Base-by-base conservation (phyloP, 306 rosid species). In the Abrus pulchellus region DNA sequence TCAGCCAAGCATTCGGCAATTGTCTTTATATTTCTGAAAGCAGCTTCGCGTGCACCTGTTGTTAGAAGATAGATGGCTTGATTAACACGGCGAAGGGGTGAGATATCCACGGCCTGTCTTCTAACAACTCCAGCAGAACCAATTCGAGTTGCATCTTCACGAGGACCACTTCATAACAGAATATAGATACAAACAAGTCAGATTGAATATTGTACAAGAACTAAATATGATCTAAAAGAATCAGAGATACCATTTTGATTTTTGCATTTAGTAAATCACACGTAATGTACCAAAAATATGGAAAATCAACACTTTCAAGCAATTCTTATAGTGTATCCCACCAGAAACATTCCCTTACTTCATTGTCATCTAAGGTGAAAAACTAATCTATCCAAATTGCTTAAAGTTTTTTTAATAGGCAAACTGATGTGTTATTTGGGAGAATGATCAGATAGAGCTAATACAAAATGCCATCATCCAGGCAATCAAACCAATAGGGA, bases 61-160 rank as follows among this genome's bases (percentile, higher is more conserved):
- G 91, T 90, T 28, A 90, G 77, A 67, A 90, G 93, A 74, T 90
- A 90, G 64, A 90, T 83, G 5, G 93, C 93, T 77, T 90, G 93
- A 52, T 90, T 90, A 7, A 90, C 93, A 4, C 93, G 88, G 0
- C 91, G 91, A 20, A 90, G 81, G 13, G 93, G 93, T 7, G 93
- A 90, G 34, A 90, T 90, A 88, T 90, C 93, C 27, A 90, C 93
- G 11, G 93, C 93, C 53, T 90, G 93, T 20, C 93, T 84, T 73
- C 93, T 90, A 3, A 90, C 91, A 70, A 90, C 93, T 44, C 93
- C 93, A 77, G 93, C 93, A 52, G 91, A 87, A 12, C 93, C 93
- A 73, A 90, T 90, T 43, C 93, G 77, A 10, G 93, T 87, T 3
- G 93, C 93, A 74, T 90, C 93, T 77, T 90, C 93, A 68, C 93